These are phyloP conservation scores for Globisporangium abappressorium DNA, from an alignment of 352 stramenopile species.

Conservation along the genomic window DNA sequence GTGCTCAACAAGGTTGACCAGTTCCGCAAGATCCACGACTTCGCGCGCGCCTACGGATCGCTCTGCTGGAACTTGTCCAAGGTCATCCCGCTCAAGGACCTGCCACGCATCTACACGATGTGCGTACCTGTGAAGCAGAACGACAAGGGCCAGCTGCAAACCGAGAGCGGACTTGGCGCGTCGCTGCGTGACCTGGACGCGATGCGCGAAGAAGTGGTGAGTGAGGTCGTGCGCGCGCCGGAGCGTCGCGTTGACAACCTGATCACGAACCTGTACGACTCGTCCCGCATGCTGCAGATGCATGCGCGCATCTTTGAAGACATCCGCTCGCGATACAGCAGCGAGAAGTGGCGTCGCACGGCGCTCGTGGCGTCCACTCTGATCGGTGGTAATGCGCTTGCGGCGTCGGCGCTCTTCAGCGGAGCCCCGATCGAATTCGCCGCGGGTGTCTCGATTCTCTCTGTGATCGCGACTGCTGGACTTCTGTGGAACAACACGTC, in stretches of 20 bases:
- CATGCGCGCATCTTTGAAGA: conserved; percentile 90
- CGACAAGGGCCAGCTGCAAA: conserved; percentile 37
- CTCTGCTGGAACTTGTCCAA: conserved; percentile 99
- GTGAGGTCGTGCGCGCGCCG: conserved; percentile 96
- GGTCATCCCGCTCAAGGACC: conserved; percentile 99
- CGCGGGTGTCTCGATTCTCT: conserved; percentile 72
- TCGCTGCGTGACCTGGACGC: conserved; percentile 95
- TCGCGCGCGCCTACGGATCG: conserved; percentile 97
- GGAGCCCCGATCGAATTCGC: conserved; percentile 80
- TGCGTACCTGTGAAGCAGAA: conserved; percentile 92
- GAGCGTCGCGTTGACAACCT: conserved; percentile 99
- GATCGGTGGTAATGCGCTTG: conserved; percentile 72
- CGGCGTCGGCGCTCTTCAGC: conserved; percentile 74
- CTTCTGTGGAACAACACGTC: conserved; percentile 90
- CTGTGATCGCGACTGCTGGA: conserved; percentile 74
- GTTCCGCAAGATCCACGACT: conserved; percentile 99
- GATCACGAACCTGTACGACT: conserved; percentile 98
- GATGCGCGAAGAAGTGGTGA: conserved; percentile 96
- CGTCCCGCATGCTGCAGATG: conserved; percentile 92
- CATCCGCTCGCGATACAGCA: conserved; percentile 69
- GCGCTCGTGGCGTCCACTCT: conserved; percentile 59
- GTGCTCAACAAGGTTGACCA: conserved; percentile 99
- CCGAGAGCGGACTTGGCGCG: conserved; percentile 52
- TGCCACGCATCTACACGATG: conserved; percentile 99
- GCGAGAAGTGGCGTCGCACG: conserved; percentile 79